These are phyloP conservation scores for Tulasnella sp. DNA, from an alignment of 768 basidiomycete species.

Conservation along the genomic window DNA sequence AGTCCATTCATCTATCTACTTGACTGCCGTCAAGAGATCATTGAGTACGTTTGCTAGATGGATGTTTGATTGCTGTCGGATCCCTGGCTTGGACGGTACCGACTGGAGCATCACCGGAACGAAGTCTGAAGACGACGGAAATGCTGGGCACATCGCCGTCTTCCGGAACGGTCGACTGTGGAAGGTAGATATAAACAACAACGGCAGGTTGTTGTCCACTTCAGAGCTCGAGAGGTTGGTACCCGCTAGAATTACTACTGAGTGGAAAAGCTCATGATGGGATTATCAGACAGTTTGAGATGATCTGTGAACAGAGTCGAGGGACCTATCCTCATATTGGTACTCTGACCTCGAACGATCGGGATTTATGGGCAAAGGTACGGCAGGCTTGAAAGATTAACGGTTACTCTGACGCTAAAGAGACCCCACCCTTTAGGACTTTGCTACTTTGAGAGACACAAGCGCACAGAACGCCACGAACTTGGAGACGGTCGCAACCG, in stretches of 20 bases:
- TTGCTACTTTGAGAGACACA: constrained; percentile 41
- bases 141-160: constrained; percentile 72
- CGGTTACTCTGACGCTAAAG: too few relatives aligned
- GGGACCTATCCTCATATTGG: constrained; percentile 65
- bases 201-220: constrained; percentile 49
- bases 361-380: constrained; percentile 86
- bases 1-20: not conserved
- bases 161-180: constrained; percentile 78
- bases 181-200: constrained; percentile 55
- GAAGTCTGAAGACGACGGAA: constrained; percentile 41
- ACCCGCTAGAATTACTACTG: constrained; percentile 22
- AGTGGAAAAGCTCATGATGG: not conserved
- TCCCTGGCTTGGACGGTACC: constrained; percentile 59
- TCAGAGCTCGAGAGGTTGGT: constrained; percentile 59
- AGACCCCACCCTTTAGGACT: too few relatives aligned
- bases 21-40: constrained; percentile 10
- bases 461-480: constrained; percentile 53
- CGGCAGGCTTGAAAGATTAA: too few relatives aligned
- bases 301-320: constrained; percentile 56
- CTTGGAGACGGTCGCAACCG: constrained; percentile 65
- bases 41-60: too few relatives aligned
- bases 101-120: constrained; percentile 74
- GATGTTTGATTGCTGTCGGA: constrained; percentile 87
- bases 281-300: constrained; percentile 48
- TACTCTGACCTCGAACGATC: constrained; percentile 62